Percentiles rank a stretch among this genome's conserved stretches.
Evolutionary conservation across 129 eudicot species (phyloP).

Genomic region (Oenanthe sinensis): DNA sequence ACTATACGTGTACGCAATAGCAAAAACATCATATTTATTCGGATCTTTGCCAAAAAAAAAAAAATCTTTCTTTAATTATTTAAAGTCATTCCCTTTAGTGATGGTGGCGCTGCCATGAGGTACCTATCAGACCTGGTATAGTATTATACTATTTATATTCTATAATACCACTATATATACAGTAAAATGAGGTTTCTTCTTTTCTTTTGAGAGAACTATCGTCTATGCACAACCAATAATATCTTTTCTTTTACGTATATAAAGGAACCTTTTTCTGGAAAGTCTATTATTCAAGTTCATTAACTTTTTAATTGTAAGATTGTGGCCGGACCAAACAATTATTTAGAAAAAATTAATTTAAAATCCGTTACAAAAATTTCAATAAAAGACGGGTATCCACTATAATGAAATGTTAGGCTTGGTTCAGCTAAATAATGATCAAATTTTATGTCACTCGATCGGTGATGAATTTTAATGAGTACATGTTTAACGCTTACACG

Average conservation of each 20-base stretch:
- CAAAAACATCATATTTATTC: background rate
- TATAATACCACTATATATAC: background rate
- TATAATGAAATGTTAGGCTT: background rate
- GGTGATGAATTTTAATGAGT: background rate
- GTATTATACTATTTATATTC: background rate
- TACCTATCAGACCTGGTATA: background rate
- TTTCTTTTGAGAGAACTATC: background rate
- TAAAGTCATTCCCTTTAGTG: background rate
- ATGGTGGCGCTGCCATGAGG: conserved; percentile 4
- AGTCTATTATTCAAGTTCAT: background rate
- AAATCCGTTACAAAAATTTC: background rate
- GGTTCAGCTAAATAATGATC: background rate
- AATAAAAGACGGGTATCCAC: background rate
- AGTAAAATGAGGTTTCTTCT: background rate
- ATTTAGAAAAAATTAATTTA: too few relatives aligned
- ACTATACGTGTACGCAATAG: background rate
- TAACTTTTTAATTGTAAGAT: background rate
- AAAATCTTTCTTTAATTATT: background rate
- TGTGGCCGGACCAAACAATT: background rate
- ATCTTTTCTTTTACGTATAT: background rate
- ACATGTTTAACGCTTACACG: background rate
- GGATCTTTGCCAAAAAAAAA: background rate
- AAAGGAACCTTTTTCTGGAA: background rate
- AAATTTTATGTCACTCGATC: too few relatives aligned
- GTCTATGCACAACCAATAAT: background rate